phyloP scores from a whole-genome alignment of 306 rosid genomes.

The Lotus japonicus region DNA sequence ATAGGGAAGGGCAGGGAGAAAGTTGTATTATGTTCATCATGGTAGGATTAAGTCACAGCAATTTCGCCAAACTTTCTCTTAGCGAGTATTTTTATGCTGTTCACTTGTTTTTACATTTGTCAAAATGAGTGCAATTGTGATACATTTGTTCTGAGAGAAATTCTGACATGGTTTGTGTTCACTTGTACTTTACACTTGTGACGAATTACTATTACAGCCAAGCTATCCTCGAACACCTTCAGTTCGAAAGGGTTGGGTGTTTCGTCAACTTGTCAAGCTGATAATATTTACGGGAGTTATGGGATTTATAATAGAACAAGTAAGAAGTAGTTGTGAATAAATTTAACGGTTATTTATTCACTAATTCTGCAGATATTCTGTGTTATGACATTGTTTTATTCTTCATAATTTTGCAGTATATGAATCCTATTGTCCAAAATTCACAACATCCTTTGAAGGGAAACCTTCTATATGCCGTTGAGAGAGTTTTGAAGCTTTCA shows the following conservation, averaged over 20 bases:
- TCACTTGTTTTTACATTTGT: neutral
- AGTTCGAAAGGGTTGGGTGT: slow-evolving; percentile 92
- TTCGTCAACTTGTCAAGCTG: slow-evolving; percentile 78
- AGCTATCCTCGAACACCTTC: slow-evolving; percentile 78
- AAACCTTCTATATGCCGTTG: slow-evolving; percentile 68
- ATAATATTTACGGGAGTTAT: slow-evolving; percentile 86
- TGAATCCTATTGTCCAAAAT: slow-evolving; percentile 85
- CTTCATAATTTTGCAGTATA: slow-evolving; percentile 68
- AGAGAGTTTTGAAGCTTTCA: slow-evolving; percentile 94
- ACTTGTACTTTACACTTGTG: neutral
- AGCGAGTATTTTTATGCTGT: neutral
- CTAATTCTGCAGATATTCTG: slow-evolving; percentile 1
- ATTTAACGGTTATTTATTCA: neutral
- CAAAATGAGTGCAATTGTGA: neutral
- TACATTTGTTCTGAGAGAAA: neutral
- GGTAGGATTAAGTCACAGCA: neutral
- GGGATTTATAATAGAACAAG: slow-evolving; percentile 97
- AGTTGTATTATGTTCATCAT: neutral
- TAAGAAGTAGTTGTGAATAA: slow-evolving; percentile 31
- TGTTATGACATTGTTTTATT: slow-evolving; percentile 19
- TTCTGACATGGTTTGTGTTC: neutral
- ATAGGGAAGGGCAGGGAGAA: neutral
- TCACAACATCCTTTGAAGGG: slow-evolving; percentile 97
- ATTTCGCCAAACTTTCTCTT: neutral
- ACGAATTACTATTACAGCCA: slow-evolving; percentile 45